These are phyloP conservation scores for Pseudopediastrum boryanum DNA, from an alignment of 139 green algal genomes.

Conservation along the genomic window DNA sequence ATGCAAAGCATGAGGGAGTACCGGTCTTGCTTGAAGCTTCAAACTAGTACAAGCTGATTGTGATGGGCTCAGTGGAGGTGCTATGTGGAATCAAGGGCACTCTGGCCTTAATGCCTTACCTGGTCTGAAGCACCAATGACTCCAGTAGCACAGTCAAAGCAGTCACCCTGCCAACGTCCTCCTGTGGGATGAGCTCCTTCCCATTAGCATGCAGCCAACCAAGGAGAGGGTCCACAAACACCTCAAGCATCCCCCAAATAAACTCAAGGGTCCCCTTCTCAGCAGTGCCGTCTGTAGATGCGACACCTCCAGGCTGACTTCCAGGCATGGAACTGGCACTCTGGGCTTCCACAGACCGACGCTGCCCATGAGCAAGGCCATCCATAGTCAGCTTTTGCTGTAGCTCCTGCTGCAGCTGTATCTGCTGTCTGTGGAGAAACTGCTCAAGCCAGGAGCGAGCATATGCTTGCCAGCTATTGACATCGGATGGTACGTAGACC, in stretches of 20 bases:
- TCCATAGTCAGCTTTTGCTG: slow-evolving; percentile 15
- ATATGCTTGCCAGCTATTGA: slow-evolving; percentile 67
- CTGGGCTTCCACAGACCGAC: too few species aligned
- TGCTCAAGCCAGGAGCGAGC: slow-evolving; percentile 29
- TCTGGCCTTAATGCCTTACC: too few species aligned
- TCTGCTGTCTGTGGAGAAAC: slow-evolving; percentile 15
- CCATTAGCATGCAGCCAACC: slow-evolving; percentile 46
- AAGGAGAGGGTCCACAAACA: slow-evolving; percentile 56
- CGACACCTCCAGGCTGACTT: too few species aligned
- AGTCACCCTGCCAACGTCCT: slow-evolving; percentile 66
- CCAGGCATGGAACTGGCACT: too few species aligned
- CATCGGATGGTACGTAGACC: slow-evolving; percentile 79
- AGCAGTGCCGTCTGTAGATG: too few species aligned
- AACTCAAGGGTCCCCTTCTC: slow-evolving; percentile 38
- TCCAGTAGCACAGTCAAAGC: slow-evolving; percentile 20
- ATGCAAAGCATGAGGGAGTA: too few species aligned
- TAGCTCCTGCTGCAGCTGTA: slow-evolving; percentile 5
- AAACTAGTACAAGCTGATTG: too few species aligned
- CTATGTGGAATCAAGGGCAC: too few species aligned
- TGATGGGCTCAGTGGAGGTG: too few species aligned
- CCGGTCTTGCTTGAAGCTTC: too few species aligned
- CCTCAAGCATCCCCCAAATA: slow-evolving; percentile 58
- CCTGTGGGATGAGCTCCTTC: slow-evolving; percentile 53
- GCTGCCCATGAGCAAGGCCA: too few species aligned
- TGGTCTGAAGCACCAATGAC: too few species aligned